Evolutionary conservation across 768 basidiomycete genomes (phyloP).

Genomic region (Amanita rubescens): DNA sequence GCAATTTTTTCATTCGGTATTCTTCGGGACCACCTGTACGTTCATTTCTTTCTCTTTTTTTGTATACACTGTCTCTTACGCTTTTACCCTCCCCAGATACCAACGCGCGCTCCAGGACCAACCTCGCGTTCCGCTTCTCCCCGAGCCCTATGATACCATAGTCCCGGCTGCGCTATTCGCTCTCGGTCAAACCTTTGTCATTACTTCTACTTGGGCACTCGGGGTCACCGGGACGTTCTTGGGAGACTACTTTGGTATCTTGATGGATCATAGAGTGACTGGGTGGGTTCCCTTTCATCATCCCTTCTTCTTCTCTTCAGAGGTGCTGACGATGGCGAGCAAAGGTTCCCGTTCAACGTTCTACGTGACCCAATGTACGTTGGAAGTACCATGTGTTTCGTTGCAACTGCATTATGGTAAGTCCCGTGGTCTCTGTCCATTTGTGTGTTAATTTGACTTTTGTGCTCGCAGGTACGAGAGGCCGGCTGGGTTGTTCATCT

Average conservation of each 20-base stretch:
- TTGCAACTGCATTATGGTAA: slow-evolving; percentile 81
- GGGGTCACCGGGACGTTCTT: slow-evolving; percentile 93
- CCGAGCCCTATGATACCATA: slow-evolving; percentile 53
- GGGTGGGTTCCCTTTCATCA: slow-evolving; percentile 29
- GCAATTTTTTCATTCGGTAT: slow-evolving; percentile 84
- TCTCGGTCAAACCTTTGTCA: slow-evolving; percentile 76
- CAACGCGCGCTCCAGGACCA: slow-evolving; percentile 69
- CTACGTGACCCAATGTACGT: slow-evolving; percentile 95
- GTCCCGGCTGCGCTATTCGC: slow-evolving; percentile 56
- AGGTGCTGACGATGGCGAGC: background rate
- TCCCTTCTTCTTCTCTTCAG: background rate
- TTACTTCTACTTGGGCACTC: slow-evolving; percentile 83
- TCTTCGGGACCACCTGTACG: slow-evolving; percentile 79
- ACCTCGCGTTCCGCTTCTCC: slow-evolving; percentile 59
- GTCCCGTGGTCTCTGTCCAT: slow-evolving; percentile 15
- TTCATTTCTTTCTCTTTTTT: slow-evolving; percentile 8
- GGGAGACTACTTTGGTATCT: slow-evolving; percentile 78
- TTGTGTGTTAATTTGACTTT: background rate
- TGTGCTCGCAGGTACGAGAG: slow-evolving; percentile 60
- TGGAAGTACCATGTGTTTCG: slow-evolving; percentile 87
- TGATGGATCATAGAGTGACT: slow-evolving; percentile 87
- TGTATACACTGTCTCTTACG: no score
- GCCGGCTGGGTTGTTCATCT: slow-evolving; percentile 77
- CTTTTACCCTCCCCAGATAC: slow-evolving; percentile 41
- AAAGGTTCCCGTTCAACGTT: slow-evolving; percentile 92